phyloP scores from a whole-genome alignment of 2,329 filamentous ascomycete species.

The Mycosphaerella sp. region DNA sequence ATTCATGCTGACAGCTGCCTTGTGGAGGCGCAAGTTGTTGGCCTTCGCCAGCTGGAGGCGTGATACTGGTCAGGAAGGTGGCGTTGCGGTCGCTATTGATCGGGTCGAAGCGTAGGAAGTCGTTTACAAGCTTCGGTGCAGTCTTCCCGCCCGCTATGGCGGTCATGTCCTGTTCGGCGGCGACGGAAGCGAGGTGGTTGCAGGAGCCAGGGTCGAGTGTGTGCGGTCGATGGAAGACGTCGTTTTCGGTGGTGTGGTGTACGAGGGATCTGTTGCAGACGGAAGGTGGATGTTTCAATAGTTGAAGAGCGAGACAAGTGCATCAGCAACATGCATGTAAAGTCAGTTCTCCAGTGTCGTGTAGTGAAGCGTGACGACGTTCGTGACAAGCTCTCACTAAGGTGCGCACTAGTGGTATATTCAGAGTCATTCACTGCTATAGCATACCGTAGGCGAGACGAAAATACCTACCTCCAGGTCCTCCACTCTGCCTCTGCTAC shows the following conservation, averaged over 20 bases:
- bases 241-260: neutral
- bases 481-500: no score
- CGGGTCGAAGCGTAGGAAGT: constrained; percentile 49
- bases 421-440: neutral
- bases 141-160: constrained; percentile 36
- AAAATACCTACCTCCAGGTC: no score
- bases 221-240: neutral
- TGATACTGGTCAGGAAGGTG: constrained; percentile 50
- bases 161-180: constrained; percentile 13
- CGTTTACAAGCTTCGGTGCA: constrained; percentile 46
- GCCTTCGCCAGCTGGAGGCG: constrained; percentile 46
- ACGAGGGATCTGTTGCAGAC: neutral
- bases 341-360: no score
- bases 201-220: neutral
- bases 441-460: neutral
- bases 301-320: neutral
- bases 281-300: constrained; percentile 1
- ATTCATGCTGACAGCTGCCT: constrained; percentile 53
- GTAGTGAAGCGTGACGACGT: neutral
- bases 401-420: no score
- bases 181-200: neutral
- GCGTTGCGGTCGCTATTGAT: constrained; percentile 35
- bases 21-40: constrained; percentile 32
- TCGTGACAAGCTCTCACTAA: neutral
- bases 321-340: no score